Conservation (phyloP, 805 yeast genomes). For the Saccharomycopsis sp. region DNA sequence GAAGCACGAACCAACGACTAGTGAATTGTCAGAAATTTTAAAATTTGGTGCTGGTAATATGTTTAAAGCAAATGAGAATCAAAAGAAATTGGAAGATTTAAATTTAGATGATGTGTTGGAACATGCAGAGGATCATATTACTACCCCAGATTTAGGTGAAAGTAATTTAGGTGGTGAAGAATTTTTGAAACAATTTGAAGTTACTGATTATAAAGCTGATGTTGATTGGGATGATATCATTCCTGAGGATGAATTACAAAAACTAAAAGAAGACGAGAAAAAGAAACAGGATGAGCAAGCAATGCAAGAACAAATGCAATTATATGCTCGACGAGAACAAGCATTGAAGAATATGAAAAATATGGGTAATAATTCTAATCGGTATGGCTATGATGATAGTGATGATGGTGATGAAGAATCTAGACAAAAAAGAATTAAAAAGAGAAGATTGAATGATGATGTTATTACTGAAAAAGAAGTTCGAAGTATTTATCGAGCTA, state of each 20-base stretch:
- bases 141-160: slow-evolving; percentile 94
- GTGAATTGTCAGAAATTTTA: slow-evolving; percentile 85
- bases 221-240: slow-evolving; percentile 99
- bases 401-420: slow-evolving; percentile 34
- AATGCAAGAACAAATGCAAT: slow-evolving; percentile 80
- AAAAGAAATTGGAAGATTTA: slow-evolving; percentile 89
- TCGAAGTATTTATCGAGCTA: slow-evolving; percentile 76
- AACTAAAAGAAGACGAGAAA: slow-evolving; percentile 86
- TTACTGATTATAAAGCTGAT: slow-evolving; percentile 96
- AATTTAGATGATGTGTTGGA: slow-evolving; percentile 92
- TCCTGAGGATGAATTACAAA: slow-evolving; percentile 86
- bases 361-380: slow-evolving; percentile 34
- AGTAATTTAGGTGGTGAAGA: slow-evolving; percentile 98
- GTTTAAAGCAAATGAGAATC: slow-evolving; percentile 95
- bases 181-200: slow-evolving; percentile 93
- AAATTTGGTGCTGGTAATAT: slow-evolving; percentile 98
- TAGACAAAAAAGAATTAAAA: slow-evolving; percentile 32
- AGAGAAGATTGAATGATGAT: slow-evolving; percentile 37
- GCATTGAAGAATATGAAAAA: slow-evolving; percentile 55
- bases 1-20: slow-evolving; percentile 67
- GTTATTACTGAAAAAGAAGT: slow-evolving; percentile 78
- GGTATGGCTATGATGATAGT: slow-evolving; percentile 38
- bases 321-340: slow-evolving; percentile 75
- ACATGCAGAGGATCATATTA: slow-evolving; percentile 95
- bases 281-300: slow-evolving; percentile 79